These are phyloP conservation scores for Cymodocea nodosa DNA, from an alignment of 116 monocot genomes.

Conservation along the genomic window DNA sequence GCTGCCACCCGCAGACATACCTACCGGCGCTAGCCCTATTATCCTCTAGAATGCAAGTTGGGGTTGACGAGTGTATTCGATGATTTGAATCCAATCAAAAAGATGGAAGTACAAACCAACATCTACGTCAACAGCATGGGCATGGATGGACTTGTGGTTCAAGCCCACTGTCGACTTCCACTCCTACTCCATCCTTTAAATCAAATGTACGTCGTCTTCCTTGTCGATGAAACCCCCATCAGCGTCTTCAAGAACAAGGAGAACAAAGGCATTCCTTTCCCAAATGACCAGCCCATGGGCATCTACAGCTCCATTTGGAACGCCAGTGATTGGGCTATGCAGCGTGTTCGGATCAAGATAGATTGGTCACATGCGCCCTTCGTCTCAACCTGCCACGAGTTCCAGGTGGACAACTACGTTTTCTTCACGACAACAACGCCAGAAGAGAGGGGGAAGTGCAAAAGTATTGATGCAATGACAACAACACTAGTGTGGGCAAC, in stretches of 20 bases:
- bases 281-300: constrained; percentile 65
- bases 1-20: no score
- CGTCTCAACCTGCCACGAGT: constrained; percentile 36
- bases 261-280: constrained; percentile 26
- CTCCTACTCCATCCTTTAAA: constrained; percentile 27
- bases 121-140: constrained; percentile 34
- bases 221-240: constrained; percentile 29
- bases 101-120: constrained; percentile 43
- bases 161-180: constrained; percentile 37
- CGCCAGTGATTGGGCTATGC: constrained; percentile 96
- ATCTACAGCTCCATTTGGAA: constrained; percentile 91
- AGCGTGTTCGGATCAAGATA: constrained; percentile 78
- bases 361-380: constrained; percentile 89
- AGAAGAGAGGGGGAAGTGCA: constrained; percentile 33
- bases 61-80: no score
- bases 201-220: constrained; percentile 11
- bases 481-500: background rate
- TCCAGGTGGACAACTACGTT: constrained; percentile 44
- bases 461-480: constrained; percentile 12
- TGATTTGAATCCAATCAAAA: no score
- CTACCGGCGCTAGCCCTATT: no score
- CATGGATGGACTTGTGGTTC: constrained; percentile 26
- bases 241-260: constrained; percentile 24
- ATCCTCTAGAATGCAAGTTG: no score
- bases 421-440: background rate